Evolutionary conservation across 164 flowering plant genomes (phyloP).

Genomic region (Paratinospora sagittata): DNA sequence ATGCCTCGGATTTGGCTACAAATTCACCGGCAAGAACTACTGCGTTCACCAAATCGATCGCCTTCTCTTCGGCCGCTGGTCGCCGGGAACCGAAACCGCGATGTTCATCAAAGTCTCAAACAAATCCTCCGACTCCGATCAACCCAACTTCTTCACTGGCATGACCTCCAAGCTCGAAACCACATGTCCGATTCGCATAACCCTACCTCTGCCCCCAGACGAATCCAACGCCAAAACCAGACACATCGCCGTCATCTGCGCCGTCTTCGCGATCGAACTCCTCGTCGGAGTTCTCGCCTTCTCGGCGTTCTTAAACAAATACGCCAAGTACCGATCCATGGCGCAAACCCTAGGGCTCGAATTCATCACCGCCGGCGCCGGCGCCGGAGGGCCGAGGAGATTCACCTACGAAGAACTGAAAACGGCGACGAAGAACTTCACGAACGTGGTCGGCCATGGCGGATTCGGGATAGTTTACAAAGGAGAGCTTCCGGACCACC

Average conservation of each 20-base stretch:
- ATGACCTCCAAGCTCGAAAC: slow-evolving; percentile 45
- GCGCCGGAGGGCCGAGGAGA: slow-evolving; percentile 71
- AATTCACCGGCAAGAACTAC: slow-evolving; percentile 37
- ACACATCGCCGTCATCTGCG: slow-evolving; percentile 45
- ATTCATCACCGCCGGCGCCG: slow-evolving; percentile 53
- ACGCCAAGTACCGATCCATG: slow-evolving; percentile 67
- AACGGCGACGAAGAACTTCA: slow-evolving; percentile 55
- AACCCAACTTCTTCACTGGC: slow-evolving; percentile 54
- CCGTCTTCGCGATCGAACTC: slow-evolving; percentile 57
- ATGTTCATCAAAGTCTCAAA: slow-evolving; percentile 44
- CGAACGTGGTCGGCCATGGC: slow-evolving; percentile 52
- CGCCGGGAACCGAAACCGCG: slow-evolving; percentile 43
- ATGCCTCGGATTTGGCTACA: slow-evolving; percentile 52
- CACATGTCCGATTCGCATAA: slow-evolving; percentile 45
- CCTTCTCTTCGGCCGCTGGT: slow-evolving; percentile 56
- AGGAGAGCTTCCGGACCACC: slow-evolving; percentile 54
- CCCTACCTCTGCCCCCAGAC: slow-evolving; percentile 49
- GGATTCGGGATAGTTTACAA: slow-evolving; percentile 66
- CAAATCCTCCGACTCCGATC: slow-evolving; percentile 30
- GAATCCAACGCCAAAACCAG: slow-evolving; percentile 39
- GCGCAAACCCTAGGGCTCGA: slow-evolving; percentile 70
- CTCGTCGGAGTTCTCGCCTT: slow-evolving; percentile 52
- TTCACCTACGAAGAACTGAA: slow-evolving; percentile 60
- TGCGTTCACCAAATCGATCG: slow-evolving; percentile 44
- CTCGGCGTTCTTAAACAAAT: slow-evolving; percentile 61